Evolutionary conservation across 2,329 filamentous ascomycete species (phyloP), one percentile per base, ranked within the genome.

Genomic region (Cryoendolithus antarcticus): DNA sequence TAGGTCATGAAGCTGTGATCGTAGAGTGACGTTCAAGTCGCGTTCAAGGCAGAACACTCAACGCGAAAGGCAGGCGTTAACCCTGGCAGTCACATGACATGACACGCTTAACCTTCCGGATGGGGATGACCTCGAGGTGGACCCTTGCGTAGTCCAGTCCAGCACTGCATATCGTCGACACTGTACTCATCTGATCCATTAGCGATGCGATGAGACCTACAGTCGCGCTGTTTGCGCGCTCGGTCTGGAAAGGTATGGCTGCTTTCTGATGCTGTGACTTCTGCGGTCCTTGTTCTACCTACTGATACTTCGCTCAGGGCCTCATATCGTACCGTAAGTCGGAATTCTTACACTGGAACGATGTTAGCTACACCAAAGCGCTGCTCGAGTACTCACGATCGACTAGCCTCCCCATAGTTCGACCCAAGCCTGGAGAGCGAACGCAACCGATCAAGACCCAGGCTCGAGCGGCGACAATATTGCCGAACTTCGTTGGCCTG

Each of bases 401-500:
- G 6, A 30, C 44, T 57, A 79, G 67, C 55, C 70, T 77, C 43
- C 82, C 72, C n/a, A 82, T 86, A 50, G 66, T 74, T 34, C 63
- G 55, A 65, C 54, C 71, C 62, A 72, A 69, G 53, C 61, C 71
- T 4, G 80, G 79, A 53, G 70, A 83, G 51, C 72, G 71, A 47
- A 67, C 74, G 3, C 75, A 74, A 30, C 81, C 85, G 9, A 88
- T 95, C 60, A 79, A 76, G 56, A 95, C 88, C 10, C 83, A 89
- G 61, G 86, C 86, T 30, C 83, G 88, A 48, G 75, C 81, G 41
- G 88, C 88, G 27, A 93, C 86, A 4, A 91, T 95, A 53, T 72
- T 94, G 41, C 88, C 88, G 46, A 93, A 83, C 63, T 94, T 94
- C 59, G 85, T 95, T 39, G 86, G 86, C 9, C 67, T 93, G 53